Base-by-base conservation (phyloP, 345 rosid species). In the Luvunga scandens region DNA sequence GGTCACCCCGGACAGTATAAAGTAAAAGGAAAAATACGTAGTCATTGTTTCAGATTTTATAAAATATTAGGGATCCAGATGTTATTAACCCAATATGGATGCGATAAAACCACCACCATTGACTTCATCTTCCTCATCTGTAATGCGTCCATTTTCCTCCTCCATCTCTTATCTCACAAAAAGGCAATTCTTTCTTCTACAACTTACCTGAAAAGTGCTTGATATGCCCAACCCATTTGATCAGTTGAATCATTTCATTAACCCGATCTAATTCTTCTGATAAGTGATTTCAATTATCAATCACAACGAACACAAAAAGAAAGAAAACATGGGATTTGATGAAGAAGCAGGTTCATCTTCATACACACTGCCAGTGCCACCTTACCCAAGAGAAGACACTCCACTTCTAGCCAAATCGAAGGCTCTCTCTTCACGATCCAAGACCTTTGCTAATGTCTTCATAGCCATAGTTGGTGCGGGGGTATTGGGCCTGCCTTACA, bases 401-500 rank as follows among this genome's bases (percentile, higher is more conserved):
- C 87, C 86, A 2, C 82, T 87, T 31, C 61, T 82, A 28, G 83
- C 85, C 21, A 67, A 76, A 28, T 53, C 78, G 21, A 79, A 83
- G 69, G 71, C 81, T 45, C 72, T 91, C 75, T 81, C 93, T 4
- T 88, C 95, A 4, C 90, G 80, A 53, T 81, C 89, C 36, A 90
- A 89, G 81, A 91, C 97, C 74, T 85, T 90, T 66, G 96, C 94
- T 18, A 91, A 91, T 71, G 86, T 90, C 57, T 91, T 90, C 88
- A 91, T 91, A 36, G 90, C 96, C 45, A 89, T 90, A 33, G 94
- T 90, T 4, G 96, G 94, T 39, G 89, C 96, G 12, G 96, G 96
- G 13, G 93, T 91, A 13, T 88, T 91, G 2, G 93, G 96, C 21
- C 85, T 91, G n/a, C 96, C 96, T 9, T 89, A 90, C 69, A 82